Percentiles rank a stretch among this genome's conserved stretches.
Conservation (phyloP, 202 grass and related monocot species). For the Carex arenaria region DNA sequence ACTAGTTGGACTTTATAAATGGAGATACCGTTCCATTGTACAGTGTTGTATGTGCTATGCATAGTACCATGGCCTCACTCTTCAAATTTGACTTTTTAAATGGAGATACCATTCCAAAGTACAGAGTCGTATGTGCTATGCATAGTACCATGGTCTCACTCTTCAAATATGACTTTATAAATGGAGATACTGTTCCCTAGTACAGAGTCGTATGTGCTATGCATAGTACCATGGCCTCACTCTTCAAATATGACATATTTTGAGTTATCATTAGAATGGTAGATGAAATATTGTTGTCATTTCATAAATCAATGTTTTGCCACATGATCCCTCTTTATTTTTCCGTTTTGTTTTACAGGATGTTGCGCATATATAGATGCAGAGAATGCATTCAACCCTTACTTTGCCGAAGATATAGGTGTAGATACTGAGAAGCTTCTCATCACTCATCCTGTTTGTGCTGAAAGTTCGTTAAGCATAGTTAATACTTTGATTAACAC, state of each 20-base stretch:
- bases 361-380: conserved; percentile 86
- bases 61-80: no score
- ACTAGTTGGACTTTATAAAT: no score
- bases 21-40: no score
- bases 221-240: no score
- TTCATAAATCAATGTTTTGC: not conserved
- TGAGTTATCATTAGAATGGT: not conserved
- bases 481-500: conserved; percentile 85
- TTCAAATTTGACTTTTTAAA: not conserved
- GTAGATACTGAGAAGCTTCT: conserved; percentile 75
- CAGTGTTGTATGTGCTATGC: no score
- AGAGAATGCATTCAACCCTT: conserved; percentile 79
- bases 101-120: no score
- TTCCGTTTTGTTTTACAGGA: conserved; percentile 46
- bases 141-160: no score
- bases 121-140: no score
- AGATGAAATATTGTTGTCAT: not conserved
- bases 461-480: conserved; percentile 92
- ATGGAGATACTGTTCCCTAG: no score
- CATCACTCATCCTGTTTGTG: conserved; percentile 68
- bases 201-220: no score
- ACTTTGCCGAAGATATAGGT: conserved; percentile 68
- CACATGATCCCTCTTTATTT: not conserved
- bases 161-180: not conserved
- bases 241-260: not conserved